phyloP scores from a whole-genome alignment of 495 filamentous ascomycete species.

The Penicillium longicatenatum region DNA sequence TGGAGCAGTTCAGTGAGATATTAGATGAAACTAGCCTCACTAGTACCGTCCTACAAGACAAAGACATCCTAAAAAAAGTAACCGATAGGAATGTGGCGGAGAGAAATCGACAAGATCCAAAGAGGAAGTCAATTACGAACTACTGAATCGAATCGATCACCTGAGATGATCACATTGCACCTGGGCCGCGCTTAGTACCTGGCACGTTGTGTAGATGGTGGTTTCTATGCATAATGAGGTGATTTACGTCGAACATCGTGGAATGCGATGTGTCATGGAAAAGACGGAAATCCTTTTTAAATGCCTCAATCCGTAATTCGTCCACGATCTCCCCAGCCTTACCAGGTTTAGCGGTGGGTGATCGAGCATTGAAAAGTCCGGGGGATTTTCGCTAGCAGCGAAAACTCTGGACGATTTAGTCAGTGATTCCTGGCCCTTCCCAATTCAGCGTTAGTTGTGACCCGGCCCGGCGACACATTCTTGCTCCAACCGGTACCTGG shows the following conservation, averaged over 20 bases:
- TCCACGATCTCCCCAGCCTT: conserved; percentile 9
- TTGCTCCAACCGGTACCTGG: conserved; percentile 33
- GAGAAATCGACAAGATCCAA: background rate
- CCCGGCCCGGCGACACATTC: conserved; percentile 22
- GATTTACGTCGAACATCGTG: conserved; percentile 25
- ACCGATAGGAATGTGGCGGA: conserved; percentile 2
- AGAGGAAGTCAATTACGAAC: conserved; percentile 1
- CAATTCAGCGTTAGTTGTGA: background rate
- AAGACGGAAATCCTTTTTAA: background rate
- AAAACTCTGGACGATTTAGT: background rate
- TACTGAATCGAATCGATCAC: conserved; percentile 1
- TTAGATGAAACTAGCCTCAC: background rate
- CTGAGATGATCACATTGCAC: conserved; percentile 6
- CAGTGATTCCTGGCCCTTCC: background rate
- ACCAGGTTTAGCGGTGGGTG: conserved; percentile 3
- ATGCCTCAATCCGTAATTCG: conserved; percentile 15
- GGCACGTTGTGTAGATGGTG: background rate
- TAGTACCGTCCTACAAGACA: background rate
- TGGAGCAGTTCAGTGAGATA: background rate
- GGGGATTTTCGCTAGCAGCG: conserved; percentile 28
- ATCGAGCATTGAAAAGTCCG: conserved; percentile 15
- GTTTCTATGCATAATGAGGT: conserved; percentile 12
- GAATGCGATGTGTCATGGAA: conserved; percentile 33
- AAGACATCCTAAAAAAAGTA: conserved; percentile 4
- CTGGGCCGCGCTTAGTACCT: background rate